phyloP scores from a whole-genome alignment of 352 stramenopile genomes.

The Phytophthora vignae region DNA sequence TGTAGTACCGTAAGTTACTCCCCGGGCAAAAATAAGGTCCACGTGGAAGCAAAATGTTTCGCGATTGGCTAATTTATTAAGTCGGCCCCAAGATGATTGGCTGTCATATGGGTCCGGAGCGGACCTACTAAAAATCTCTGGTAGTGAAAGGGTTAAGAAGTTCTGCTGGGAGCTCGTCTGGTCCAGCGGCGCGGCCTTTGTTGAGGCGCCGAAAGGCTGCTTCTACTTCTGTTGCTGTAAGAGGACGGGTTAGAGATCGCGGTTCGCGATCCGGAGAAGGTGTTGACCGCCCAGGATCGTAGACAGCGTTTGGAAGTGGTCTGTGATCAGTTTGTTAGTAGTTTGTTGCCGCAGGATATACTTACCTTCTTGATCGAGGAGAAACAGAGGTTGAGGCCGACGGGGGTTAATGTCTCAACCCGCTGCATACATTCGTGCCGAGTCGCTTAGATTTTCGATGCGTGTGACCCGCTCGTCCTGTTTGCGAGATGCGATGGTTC shows the following conservation, averaged over 20 bases:
- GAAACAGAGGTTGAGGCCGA: background rate
- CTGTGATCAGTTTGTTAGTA: background rate
- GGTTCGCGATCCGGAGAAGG: no score
- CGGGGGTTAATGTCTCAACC: background rate
- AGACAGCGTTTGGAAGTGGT: background rate
- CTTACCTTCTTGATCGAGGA: constrained; percentile 1
- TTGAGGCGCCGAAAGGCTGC: background rate
- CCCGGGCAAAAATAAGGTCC: no score
- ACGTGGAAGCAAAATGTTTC: no score
- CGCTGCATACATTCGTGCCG: background rate
- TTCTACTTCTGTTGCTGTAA: background rate
- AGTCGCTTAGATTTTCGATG: background rate
- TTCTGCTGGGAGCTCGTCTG: background rate
- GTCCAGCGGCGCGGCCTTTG: background rate
- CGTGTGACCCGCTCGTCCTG: no score
- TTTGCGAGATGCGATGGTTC: no score
- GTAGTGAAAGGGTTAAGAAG: no score
- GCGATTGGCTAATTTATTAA: no score
- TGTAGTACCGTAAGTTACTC: no score
- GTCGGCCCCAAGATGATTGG: no score
- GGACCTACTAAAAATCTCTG: no score
- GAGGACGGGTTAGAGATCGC: no score
- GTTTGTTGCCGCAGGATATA: constrained; percentile 4
- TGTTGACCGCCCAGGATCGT: background rate
- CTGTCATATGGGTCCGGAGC: no score